These are phyloP conservation scores for Kwoniella sp. DNA, from an alignment of 768 basidiomycete genomes.

Conservation along the genomic window DNA sequence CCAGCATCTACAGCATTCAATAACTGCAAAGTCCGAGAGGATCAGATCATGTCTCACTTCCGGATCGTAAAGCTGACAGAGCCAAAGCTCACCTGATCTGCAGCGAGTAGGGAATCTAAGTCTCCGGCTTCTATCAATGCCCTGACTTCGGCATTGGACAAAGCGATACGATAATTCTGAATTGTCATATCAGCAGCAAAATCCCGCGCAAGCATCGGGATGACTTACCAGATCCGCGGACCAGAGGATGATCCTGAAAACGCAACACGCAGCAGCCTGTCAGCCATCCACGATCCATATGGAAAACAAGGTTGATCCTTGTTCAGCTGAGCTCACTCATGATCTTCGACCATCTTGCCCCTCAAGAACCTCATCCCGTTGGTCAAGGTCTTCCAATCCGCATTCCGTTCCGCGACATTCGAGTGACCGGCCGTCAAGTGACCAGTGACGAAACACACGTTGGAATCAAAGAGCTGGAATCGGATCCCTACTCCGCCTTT, in stretches of 20 bases:
- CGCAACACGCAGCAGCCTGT: background rate
- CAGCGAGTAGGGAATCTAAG: constrained; percentile 72
- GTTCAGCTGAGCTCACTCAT: constrained; percentile 69
- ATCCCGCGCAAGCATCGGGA: background rate
- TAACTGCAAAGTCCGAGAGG: constrained; percentile 63
- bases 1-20: constrained; percentile 69
- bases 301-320: background rate
- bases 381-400: constrained; percentile 85
- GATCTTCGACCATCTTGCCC: constrained; percentile 83
- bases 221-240: constrained; percentile 71
- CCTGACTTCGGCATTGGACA: constrained; percentile 80
- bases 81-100: constrained; percentile 90
- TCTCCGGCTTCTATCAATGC: constrained; percentile 67
- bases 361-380: constrained; percentile 81
- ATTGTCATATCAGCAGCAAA: background rate
- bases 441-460: constrained; percentile 91
- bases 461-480: constrained; percentile 85
- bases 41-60: background rate
- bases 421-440: constrained; percentile 95
- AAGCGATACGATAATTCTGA: constrained; percentile 83
- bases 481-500: constrained; percentile 93
- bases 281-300: background rate
- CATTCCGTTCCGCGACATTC: constrained; percentile 85
- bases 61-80: constrained; percentile 45
- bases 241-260: constrained; percentile 82